Evolutionary conservation across 208 protist genomes (phyloP).

Genomic region (Leishmania arabica): DNA sequence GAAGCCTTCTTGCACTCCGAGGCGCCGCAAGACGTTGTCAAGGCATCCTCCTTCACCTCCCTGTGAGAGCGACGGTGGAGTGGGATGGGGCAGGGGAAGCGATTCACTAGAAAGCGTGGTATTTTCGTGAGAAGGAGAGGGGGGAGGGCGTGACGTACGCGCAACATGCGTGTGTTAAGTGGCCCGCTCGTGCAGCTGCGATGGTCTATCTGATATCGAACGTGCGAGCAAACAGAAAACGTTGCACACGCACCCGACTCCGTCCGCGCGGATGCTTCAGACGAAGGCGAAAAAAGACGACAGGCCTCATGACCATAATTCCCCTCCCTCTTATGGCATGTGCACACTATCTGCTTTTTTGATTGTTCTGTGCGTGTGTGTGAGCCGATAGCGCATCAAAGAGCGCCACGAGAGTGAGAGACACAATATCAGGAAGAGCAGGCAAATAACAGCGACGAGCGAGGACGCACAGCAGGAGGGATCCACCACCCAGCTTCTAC

Average conservation of each 20-base stretch:
- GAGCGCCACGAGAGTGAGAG: background rate
- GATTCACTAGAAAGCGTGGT: too few species aligned
- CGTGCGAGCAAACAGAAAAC: background rate
- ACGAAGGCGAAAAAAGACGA: background rate
- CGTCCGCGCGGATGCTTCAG: background rate
- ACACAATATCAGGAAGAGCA: too few species aligned
- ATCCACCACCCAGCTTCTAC: background rate
- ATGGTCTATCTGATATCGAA: background rate
- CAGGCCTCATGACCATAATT: background rate
- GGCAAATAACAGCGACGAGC: background rate
- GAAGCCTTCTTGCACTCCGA: constrained; percentile 20
- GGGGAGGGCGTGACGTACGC: too few species aligned
- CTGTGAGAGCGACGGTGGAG: constrained; percentile 3
- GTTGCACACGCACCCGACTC: too few species aligned
- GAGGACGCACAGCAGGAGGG: background rate
- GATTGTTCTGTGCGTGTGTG: background rate
- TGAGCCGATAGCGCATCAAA: background rate
- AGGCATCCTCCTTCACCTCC: constrained; percentile 15
- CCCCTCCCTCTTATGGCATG: background rate
- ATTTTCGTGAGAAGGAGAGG: background rate
- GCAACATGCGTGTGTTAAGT: background rate
- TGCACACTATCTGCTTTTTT: background rate
- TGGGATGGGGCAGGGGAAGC: background rate
- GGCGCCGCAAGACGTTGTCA: constrained; percentile 17
- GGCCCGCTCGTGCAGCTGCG: background rate